Base-by-base conservation (phyloP, 129 eudicot species). In the Cynara cardunculus region DNA sequence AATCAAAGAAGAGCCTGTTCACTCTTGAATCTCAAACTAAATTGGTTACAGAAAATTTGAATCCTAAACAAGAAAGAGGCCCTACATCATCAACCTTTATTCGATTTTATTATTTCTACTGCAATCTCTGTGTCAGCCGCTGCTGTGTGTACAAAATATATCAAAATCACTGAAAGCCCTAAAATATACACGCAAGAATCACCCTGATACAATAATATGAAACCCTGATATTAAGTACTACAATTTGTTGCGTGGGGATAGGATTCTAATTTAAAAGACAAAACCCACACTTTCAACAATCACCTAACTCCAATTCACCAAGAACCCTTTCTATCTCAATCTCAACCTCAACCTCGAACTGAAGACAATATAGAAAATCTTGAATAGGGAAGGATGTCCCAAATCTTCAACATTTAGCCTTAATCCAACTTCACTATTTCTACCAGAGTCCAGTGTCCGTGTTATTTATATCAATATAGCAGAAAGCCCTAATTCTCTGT, bases 401-500 rank as follows among this genome's bases (percentile, higher is more conserved):
- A 49, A 77, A 77, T 77, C 22, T 5, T 77, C 30, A 65, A 62
- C 14, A 13, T 77, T 30, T 6, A 77, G 28, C 28, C 49, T 30
- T 56, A 13, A 44, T 73, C 25, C 26, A 5, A 71, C 56, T 22
- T n/a, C 21, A 73, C 77, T 2, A 16, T 73, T 72, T 19, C 76
- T 11, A 69, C 25, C 32, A 28, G 44, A 68, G 21, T 39, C 81
- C 7, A 14, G 12, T 12, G 21, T 26, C 9, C 26, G 14, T 68
- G 7, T n/a, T 9, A 41, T n/a, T 39, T 41, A 41, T 2, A 69
- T 44, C 69, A 46, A 19, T 13, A 78, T 4, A 46, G 7, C 27
- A 71, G 1, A 80, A 71, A 69, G 19, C 82, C 46, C 69, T 44
- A n/a, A n/a, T n/a, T n/a, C n/a, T n/a, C 30, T 61, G 8, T 34